These are phyloP conservation scores for Arabidopsis thaliana DNA, from an alignment of 345 rosid genomes.

Conservation along the genomic window DNA sequence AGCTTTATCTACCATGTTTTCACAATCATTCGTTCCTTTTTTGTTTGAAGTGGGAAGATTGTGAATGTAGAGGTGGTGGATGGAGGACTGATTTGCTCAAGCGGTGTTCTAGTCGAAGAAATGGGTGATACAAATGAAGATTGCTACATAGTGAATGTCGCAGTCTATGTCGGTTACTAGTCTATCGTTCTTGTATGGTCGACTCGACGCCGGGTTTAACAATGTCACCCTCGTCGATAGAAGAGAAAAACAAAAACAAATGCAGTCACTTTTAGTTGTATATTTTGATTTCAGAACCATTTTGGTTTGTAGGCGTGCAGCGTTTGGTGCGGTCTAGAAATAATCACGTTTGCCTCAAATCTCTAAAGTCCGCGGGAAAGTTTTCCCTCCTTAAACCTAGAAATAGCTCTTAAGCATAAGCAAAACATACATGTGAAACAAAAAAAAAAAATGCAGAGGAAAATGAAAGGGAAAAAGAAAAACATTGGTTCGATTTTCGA, in stretches of 20 bases:
- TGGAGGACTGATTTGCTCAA: constrained; percentile 88
- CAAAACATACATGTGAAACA: not conserved
- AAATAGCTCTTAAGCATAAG: not conserved
- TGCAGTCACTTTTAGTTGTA: constrained; percentile 21
- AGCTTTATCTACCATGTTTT: not conserved
- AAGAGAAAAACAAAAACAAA: not conserved
- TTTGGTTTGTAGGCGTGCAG: constrained; percentile 3
- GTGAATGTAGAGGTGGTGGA: constrained; percentile 75
- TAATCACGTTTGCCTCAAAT: not conserved
- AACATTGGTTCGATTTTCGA: constrained; percentile 20
- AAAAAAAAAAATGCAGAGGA: constrained; percentile 1
- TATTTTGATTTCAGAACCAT: constrained; percentile 2
- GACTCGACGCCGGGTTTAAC: not conserved
- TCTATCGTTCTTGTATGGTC: not conserved
- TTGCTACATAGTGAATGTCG: constrained; percentile 88
- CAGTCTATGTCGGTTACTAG: constrained; percentile 85
- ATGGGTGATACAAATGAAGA: constrained; percentile 91
- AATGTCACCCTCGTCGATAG: not conserved
- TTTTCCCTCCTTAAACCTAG: not conserved
- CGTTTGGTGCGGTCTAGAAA: not conserved
- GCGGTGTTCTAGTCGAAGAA: constrained; percentile 80
- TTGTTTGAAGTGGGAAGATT: constrained; percentile 62
- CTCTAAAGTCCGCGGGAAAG: constrained; percentile 29
- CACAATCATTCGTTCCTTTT: not conserved
- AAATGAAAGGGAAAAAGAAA: constrained; percentile 21